A percentile compares a stretch with the other conserved stretches of the same genome.
phyloP scores from a whole-genome alignment of 2,329 filamentous ascomycete genomes.

The Emmonsiellopsis sp. region DNA sequence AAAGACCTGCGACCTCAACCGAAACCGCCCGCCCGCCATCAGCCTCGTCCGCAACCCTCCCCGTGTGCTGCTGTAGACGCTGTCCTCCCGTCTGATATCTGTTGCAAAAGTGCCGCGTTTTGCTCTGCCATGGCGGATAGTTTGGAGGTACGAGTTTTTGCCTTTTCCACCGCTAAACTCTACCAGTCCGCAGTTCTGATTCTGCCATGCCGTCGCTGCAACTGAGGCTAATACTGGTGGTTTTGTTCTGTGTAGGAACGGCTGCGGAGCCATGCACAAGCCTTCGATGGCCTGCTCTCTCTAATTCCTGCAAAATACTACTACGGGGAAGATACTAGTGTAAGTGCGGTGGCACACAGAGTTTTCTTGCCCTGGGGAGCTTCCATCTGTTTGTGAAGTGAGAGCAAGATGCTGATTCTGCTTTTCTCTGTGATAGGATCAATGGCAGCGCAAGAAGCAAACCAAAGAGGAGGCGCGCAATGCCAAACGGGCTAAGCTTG shows the following conservation, averaged over 20 bases:
- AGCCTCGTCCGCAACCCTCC: not conserved
- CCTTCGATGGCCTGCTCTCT: constrained; percentile 78
- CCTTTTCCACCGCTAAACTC: not conserved
- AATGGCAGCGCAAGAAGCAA: constrained; percentile 94
- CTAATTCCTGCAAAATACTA: constrained; percentile 86
- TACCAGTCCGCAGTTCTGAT: not conserved
- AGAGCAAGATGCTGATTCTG: constrained; percentile 3
- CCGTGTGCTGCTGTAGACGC: too few relatives aligned
- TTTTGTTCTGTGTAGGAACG: constrained; percentile 31
- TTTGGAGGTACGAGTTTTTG: constrained; percentile 10
- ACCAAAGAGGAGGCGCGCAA: constrained; percentile 78
- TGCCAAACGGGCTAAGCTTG: constrained; percentile 78
- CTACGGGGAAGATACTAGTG: constrained; percentile 75
- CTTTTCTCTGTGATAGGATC: constrained; percentile 50
- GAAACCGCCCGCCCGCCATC: not conserved
- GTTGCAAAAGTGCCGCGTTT: not conserved
- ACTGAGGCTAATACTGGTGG: constrained; percentile 14
- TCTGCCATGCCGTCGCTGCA: not conserved
- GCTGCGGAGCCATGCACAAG: constrained; percentile 50
- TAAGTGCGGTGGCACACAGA: constrained; percentile 40
- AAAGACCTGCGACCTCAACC: not conserved
- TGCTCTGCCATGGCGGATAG: constrained; percentile 11
- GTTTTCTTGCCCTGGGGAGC: not conserved
- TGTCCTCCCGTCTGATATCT: not conserved
- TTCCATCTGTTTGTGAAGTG: not conserved